These are phyloP conservation scores for Cichorium intybus DNA, from an alignment of 140 eudicot genomes.

Conservation along the genomic window DNA sequence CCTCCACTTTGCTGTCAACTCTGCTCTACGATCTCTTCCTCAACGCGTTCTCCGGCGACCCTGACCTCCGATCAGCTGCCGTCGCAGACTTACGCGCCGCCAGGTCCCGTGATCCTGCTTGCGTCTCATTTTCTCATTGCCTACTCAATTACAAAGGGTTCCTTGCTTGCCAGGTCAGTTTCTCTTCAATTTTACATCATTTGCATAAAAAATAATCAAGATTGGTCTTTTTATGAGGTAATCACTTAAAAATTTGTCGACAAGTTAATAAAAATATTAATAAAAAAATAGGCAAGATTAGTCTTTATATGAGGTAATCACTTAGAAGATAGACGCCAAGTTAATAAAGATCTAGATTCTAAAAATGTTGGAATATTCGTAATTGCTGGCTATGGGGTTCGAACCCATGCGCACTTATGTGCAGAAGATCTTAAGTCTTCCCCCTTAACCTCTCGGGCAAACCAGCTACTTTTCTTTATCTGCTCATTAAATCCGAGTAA, in stretches of 20 bases:
- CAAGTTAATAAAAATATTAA: no score
- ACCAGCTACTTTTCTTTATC: no score
- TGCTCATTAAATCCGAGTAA: no score
- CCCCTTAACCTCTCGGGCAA: conserved; percentile 99
- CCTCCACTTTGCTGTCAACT: conserved; percentile 81
- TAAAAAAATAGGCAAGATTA: no score
- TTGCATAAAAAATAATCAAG: not conserved
- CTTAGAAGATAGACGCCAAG: no score
- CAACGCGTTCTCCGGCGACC: conserved; percentile 53
- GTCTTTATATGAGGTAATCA: no score
- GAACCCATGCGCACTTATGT: conserved; percentile 99
- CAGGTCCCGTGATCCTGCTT: conserved; percentile 83
- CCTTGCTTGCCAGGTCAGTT: conserved; percentile 77
- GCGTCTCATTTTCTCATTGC: conserved; percentile 82
- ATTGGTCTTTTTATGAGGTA: not conserved
- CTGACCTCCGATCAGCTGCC: conserved; percentile 58
- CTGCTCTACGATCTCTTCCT: conserved; percentile 86
- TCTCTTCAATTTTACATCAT: not conserved
- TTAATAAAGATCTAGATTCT: no score
- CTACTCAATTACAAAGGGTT: conserved; percentile 88
- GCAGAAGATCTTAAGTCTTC: conserved; percentile 99
- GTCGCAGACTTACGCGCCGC: conserved; percentile 87
- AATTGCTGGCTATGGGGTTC: conserved; percentile 96
- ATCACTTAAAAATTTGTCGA: no score
- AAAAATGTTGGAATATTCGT: no score